Evolutionary conservation across 2,329 filamentous ascomycete genomes (phyloP), one percentile per base, ranked within the genome.

Genomic region (Sporothrix protearum): DNA sequence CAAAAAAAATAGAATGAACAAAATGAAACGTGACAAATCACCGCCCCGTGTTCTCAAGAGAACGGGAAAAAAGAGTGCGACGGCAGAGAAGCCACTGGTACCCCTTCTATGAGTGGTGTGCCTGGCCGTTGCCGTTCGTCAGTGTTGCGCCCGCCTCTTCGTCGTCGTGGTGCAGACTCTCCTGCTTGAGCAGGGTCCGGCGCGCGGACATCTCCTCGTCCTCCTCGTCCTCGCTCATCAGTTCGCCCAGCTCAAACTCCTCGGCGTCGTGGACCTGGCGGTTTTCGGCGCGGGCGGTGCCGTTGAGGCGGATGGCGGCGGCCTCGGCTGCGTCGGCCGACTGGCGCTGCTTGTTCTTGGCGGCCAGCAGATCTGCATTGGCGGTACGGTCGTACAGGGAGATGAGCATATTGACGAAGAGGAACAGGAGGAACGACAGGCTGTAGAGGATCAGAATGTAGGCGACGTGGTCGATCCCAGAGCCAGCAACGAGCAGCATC

Each of bases 361-460:
- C 72, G 33, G 73, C 72, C 33, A 74, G 55, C 12, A 74, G 68
- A 0, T 75, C 75, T 1, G 81, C 81, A 75, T 81, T 82, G 47
- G 82, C 81, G 33, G 81, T 82, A 59, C 91, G 87, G 73, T 94
- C 92, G 82, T 97, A 97, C 19, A 97, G 84, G 77, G 91, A 85
- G 61, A 97, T 86, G 66, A 97, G 91, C 82, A 97, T 89, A 78
- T 96, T 93, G 78, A 91, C 88, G 73, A 97, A 97, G 49, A 99
- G 89, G 83, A 97, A 99, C 61, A 97, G 80, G 25, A 99, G 81
- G 80, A 97, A 97, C 30, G 95, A 91, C 68, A 97, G 85, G 77
- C 93, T 97, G 85, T 92, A 98, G 10, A 97, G 83, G 69, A 98
- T 94, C 33, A 99, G 86, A 53, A 98, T 89, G 80, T 98, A 99